These are phyloP conservation scores for Amphichorda felina DNA, from an alignment of 2,329 filamentous ascomycete genomes.

Conservation along the genomic window DNA sequence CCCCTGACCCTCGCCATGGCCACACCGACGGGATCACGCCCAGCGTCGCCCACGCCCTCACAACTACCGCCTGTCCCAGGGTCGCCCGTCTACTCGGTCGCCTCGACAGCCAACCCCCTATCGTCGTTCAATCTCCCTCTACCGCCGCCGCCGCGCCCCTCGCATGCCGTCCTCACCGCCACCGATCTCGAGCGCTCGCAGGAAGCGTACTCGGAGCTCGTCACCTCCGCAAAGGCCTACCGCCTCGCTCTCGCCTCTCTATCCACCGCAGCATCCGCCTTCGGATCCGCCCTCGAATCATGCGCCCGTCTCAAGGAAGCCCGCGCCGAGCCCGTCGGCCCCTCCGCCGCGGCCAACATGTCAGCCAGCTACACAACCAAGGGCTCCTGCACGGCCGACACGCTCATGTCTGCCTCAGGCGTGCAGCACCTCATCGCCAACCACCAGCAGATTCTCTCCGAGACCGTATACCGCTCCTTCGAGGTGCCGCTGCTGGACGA, in stretches of 20 bases:
- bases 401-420: constrained; percentile 48
- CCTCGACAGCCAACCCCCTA: constrained; percentile 48
- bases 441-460: constrained; percentile 57
- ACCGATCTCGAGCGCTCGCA: constrained; percentile 52
- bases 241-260: constrained; percentile 48
- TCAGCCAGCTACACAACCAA: constrained; percentile 34
- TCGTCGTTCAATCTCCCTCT: constrained; percentile 47
- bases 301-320: constrained; percentile 60
- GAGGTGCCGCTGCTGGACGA: constrained; percentile 60
- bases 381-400: constrained; percentile 49
- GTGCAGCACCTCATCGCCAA: constrained; percentile 58
- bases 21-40: constrained; percentile 17
- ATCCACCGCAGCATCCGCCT: constrained; percentile 48
- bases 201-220: constrained; percentile 47
- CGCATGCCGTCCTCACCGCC: constrained; percentile 49
- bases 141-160: constrained; percentile 46
- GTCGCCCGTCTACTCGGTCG: constrained; percentile 53
- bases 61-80: constrained; percentile 46
- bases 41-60: constrained; percentile 39
- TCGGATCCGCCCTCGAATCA: constrained; percentile 52
- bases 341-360: constrained; percentile 19
- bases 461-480: constrained; percentile 57
- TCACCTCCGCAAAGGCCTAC: constrained; percentile 51
- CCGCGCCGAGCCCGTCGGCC: constrained; percentile 42
- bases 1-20: constrained; percentile 16